Evolutionary conservation across 352 stramenopile species (phyloP), one percentile per base, ranked within the genome.

Genomic region (Phytophthora litchii): DNA sequence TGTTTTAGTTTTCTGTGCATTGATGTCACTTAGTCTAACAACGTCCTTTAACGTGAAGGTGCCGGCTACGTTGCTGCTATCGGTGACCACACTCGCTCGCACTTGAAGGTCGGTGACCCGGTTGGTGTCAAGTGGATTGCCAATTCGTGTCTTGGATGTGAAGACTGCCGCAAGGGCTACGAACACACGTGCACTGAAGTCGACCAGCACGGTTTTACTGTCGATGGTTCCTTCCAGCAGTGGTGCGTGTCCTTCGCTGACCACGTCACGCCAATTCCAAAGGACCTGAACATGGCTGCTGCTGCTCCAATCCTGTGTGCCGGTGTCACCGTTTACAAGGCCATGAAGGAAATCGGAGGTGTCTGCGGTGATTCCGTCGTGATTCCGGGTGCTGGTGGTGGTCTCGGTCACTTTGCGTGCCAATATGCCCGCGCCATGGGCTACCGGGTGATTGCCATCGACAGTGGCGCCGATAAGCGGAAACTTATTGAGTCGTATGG

Each of bases 301-400:
- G 79, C 78, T 2, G 86, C 76, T 31, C 74, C 85, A 0, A 72
- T 97, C 4, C 61, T 97, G 25, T 97, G 90, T 58, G 87, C 88
- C 8, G 90, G 90, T 23, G 81, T 96, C 40, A 97, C 90, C 0
- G 80, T 80, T 3, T 97, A 91, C 63, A 90, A 80, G 46, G 85
- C 89, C 1, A 55, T 95, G 37, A 82, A 79, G 61, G 68, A 86
- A 37, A 86, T 75, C 23, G 72, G 68, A 23, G 75, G 72, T 12
- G 25, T 63, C 9, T 54, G 64, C 2, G 74, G 72, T 12, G 58
- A 82, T 38, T 78, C 52, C 3, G 64, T 96, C 0, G 86, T 66
- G 16, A 72, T 96, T 19, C 67, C 75, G 0, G 87, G 87, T 9
- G 67, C 67, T 8, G 70, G 90, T 40, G 87, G 87, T 35, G 77